phyloP scores from a whole-genome alignment of 441 rosid species.

The Cnidoscolus chayamansa region DNA sequence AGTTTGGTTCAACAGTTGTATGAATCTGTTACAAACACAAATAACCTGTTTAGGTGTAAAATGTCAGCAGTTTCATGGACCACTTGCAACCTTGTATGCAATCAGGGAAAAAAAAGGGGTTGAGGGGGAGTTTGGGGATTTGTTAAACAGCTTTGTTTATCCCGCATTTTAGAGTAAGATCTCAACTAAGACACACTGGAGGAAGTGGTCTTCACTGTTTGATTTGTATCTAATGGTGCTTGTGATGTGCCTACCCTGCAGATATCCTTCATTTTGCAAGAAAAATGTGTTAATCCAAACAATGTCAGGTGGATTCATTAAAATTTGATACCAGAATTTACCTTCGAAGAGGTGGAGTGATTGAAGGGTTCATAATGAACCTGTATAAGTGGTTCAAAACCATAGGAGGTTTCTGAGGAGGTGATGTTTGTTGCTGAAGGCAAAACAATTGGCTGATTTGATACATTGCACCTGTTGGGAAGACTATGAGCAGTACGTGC shows the following conservation, averaged over 20 bases:
- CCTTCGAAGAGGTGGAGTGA: slow-evolving; percentile 43
- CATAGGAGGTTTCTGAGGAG: slow-evolving; percentile 38
- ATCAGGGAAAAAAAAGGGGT: not conserved
- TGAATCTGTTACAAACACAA: slow-evolving; percentile 24
- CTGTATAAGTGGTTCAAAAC: slow-evolving; percentile 42
- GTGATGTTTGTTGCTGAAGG: slow-evolving; percentile 32
- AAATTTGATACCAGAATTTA: slow-evolving; percentile 23
- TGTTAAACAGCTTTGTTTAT: slow-evolving; percentile 14
- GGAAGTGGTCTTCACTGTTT: slow-evolving; percentile 33
- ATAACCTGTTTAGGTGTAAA: slow-evolving; percentile 23
- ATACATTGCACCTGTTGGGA: slow-evolving; percentile 31
- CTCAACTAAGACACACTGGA: slow-evolving; percentile 36
- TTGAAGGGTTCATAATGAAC: slow-evolving; percentile 42
- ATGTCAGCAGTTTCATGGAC: slow-evolving; percentile 28
- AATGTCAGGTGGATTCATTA: slow-evolving; percentile 6
- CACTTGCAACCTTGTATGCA: slow-evolving; percentile 28
- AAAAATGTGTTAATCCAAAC: slow-evolving; percentile 12
- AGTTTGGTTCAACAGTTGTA: slow-evolving; percentile 17
- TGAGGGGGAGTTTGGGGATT: not conserved
- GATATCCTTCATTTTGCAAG: slow-evolving; percentile 40
- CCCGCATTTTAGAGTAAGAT: slow-evolving; percentile 17
- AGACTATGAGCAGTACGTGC: slow-evolving; percentile 30
- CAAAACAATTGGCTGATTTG: slow-evolving; percentile 36
- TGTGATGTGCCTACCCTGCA: slow-evolving; percentile 36
- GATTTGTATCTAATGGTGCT: slow-evolving; percentile 34